These are phyloP conservation scores for Pestalotiopsis sp. DNA, from an alignment of 2,329 filamentous ascomycete genomes.

Conservation along the genomic window DNA sequence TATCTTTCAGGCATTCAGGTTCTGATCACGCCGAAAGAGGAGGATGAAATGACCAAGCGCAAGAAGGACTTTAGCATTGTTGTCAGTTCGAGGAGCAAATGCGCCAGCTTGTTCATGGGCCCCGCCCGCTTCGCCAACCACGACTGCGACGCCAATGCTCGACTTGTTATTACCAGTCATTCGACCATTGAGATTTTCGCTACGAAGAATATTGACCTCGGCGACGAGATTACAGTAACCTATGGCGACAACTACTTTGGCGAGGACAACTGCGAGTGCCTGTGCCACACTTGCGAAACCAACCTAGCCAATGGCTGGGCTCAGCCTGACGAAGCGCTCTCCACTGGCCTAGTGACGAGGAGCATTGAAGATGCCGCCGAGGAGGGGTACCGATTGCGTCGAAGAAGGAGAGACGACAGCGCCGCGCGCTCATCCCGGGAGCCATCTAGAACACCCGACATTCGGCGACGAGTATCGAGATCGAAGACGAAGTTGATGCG, in stretches of 20 bases:
- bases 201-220: conserved; percentile 75
- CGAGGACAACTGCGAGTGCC: conserved; percentile 89
- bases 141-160: conserved; percentile 91
- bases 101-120: conserved; percentile 88
- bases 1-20: conserved; percentile 92
- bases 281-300: conserved; percentile 86
- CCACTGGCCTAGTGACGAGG: conserved; percentile 43
- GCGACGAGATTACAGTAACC: conserved; percentile 94
- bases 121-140: conserved; percentile 97
- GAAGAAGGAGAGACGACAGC: conserved; percentile 53
- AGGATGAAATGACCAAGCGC: conserved; percentile 74
- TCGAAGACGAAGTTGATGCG: conserved; percentile 35
- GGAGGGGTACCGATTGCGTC: conserved; percentile 59
- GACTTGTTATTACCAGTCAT: conserved; percentile 78
- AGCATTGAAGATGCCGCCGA: conserved; percentile 55
- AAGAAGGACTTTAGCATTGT: conserved; percentile 98
- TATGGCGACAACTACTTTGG: conserved; percentile 98
- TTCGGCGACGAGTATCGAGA: conserved; percentile 53
- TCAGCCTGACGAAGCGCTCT: conserved; percentile 38
- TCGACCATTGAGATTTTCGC: conserved; percentile 92
- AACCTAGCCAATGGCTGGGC: conserved; percentile 81
- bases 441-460: conserved; percentile 57
- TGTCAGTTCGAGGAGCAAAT: conserved; percentile 88
- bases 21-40: conserved; percentile 88
- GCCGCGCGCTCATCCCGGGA: conserved; percentile 54